Evolutionary conservation across 768 basidiomycete species (phyloP).

Genomic region (Strobilomyces echinocephalus): DNA sequence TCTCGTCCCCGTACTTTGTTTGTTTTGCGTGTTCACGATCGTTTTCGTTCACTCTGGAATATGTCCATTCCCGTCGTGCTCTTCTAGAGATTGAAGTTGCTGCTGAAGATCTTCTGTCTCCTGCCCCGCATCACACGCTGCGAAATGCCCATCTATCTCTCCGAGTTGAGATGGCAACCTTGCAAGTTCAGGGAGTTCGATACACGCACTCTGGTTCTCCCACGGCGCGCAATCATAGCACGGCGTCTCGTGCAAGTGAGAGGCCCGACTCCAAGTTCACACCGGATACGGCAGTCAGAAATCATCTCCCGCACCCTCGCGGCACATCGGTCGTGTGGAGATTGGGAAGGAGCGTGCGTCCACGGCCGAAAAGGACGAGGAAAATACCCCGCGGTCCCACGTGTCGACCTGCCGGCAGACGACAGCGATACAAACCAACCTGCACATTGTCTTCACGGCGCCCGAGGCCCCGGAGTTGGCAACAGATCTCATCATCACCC

Average conservation of each 20-base stretch:
- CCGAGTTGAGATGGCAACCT: neutral
- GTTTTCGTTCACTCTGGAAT: neutral
- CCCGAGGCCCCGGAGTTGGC: slow-evolving; percentile 13
- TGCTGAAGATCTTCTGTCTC: slow-evolving; percentile 64
- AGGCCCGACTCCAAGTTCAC: slow-evolving; percentile 61
- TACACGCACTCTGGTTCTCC: too few relatives aligned
- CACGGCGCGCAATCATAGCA: too few relatives aligned
- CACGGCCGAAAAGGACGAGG: slow-evolving; percentile 5
- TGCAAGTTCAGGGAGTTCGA: too few relatives aligned
- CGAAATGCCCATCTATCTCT: slow-evolving; percentile 6
- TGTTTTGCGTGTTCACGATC: neutral
- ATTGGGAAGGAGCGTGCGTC: too few relatives aligned
- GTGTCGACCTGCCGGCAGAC: neutral
- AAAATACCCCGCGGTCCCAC: too few relatives aligned
- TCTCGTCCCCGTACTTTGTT: neutral
- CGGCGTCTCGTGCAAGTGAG: slow-evolving; percentile 15
- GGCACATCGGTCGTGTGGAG: too few relatives aligned
- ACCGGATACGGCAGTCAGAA: slow-evolving; percentile 25
- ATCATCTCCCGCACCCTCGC: too few relatives aligned
- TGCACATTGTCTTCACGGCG: slow-evolving; percentile 19
- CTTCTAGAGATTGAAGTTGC: slow-evolving; percentile 72
- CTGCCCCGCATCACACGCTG: slow-evolving; percentile 30
- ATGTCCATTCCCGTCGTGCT: neutral
- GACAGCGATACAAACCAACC: slow-evolving; percentile 30
- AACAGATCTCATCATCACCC: slow-evolving; percentile 6